A percentile compares a stretch with the other conserved stretches of the same genome.
phyloP scores from a whole-genome alignment of 768 basidiomycete genomes.

The Lentinula guzmanii region DNA sequence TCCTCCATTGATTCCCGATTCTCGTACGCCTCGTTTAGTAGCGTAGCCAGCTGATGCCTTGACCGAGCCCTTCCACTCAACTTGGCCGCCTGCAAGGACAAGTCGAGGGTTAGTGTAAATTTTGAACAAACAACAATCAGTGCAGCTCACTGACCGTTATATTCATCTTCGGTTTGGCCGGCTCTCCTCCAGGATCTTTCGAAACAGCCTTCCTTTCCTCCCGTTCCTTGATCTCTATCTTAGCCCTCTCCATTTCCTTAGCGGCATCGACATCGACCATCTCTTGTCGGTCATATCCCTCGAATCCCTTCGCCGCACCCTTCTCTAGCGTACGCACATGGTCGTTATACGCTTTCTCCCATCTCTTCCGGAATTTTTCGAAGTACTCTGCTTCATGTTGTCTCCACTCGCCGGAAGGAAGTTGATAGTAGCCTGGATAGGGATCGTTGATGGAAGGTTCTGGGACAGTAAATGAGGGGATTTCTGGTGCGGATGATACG shows the following conservation, averaged over 20 bases:
- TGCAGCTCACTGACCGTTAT: slow-evolving; percentile 51
- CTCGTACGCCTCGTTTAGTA: slow-evolving; percentile 77
- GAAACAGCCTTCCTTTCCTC: slow-evolving; percentile 78
- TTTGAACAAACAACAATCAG: not conserved
- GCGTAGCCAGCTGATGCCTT: slow-evolving; percentile 73
- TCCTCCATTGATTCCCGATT: slow-evolving; percentile 83
- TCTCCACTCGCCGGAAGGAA: slow-evolving; percentile 77
- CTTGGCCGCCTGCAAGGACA: slow-evolving; percentile 53
- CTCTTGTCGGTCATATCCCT: slow-evolving; percentile 48
- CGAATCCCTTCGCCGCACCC: slow-evolving; percentile 61
- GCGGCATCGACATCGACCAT: slow-evolving; percentile 61
- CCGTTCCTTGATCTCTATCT: slow-evolving; percentile 64
- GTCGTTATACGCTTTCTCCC: slow-evolving; percentile 67
- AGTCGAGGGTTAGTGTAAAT: not conserved
- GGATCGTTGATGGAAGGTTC: slow-evolving; percentile 69
- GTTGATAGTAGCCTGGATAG: slow-evolving; percentile 84
- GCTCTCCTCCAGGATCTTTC: slow-evolving; percentile 45
- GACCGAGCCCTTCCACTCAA: slow-evolving; percentile 62
- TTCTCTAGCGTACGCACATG: slow-evolving; percentile 73
- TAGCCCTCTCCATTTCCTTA: slow-evolving; percentile 75
- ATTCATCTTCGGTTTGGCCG: slow-evolving; percentile 75
- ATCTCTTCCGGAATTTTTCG: slow-evolving; percentile 59
- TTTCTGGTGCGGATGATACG: slow-evolving; percentile 60
- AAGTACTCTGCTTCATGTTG: slow-evolving; percentile 70
- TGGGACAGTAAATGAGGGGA: slow-evolving; percentile 66